Conservation (phyloP, 192 early-diverging fungal genomes). For the Coemansia sp. region DNA sequence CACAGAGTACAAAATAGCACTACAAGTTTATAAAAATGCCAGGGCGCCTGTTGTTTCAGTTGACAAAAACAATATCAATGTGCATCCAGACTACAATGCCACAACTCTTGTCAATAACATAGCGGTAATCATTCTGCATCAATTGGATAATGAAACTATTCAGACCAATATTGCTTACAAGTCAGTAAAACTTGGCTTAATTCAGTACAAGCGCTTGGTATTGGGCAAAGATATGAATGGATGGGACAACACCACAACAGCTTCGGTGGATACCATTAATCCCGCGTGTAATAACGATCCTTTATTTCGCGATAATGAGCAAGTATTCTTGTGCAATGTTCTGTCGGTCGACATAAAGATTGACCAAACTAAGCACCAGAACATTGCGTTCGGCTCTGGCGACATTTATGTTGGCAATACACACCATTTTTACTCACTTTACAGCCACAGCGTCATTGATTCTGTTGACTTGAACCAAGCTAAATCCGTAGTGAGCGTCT, state of each 20-base stretch:
- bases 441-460: conserved; percentile 17
- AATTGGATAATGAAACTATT: not conserved
- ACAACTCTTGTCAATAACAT: conserved; percentile 40
- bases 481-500: conserved; percentile 14
- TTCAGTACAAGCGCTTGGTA: conserved; percentile 14
- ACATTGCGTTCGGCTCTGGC: conserved; percentile 12
- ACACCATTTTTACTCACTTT: conserved; percentile 6
- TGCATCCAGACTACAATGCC: conserved; percentile 28
- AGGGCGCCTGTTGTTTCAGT: not conserved
- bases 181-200: not conserved
- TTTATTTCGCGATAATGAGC: not conserved
- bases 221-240: not conserved
- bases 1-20: conserved; percentile 17
- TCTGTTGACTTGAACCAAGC: not conserved
- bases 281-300: not conserved
- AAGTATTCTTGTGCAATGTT: conserved; percentile 12
- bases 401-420: not conserved
- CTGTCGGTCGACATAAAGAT: not conserved
- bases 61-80: conserved; percentile 4
- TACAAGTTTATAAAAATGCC: not conserved
- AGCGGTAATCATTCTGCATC: conserved; percentile 4
- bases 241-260: not conserved
- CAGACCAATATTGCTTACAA: not conserved
- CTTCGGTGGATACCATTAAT: not conserved
- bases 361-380: not conserved